These are phyloP conservation scores for Trypethelium eluteriae DNA, from an alignment of 495 filamentous ascomycete species.

Conservation along the genomic window DNA sequence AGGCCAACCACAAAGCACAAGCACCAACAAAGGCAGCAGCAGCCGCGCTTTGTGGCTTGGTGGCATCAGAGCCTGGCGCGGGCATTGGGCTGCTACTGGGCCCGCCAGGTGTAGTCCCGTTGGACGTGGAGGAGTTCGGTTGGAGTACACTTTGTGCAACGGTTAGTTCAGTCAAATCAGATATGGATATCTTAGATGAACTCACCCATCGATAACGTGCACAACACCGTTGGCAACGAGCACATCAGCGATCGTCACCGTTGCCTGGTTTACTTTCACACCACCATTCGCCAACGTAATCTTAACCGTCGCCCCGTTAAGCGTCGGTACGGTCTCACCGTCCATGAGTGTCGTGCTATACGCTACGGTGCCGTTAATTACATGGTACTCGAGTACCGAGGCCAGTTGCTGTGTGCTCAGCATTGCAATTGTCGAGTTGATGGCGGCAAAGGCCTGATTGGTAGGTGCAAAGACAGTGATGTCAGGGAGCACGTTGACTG, in stretches of 20 bases:
- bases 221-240: conserved; percentile 60
- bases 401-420: conserved; percentile 43
- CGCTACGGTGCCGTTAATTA: conserved; percentile 45
- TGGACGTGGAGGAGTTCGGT: not conserved
- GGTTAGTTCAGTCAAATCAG: not conserved
- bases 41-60: not conserved
- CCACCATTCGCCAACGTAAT: conserved; percentile 43
- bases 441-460: conserved; percentile 54
- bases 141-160: not conserved
- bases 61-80: not conserved
- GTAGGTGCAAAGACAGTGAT: conserved; percentile 57
- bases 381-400: conserved; percentile 50
- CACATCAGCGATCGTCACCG: conserved; percentile 51
- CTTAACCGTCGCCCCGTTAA: conserved; percentile 44
- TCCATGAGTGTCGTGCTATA: conserved; percentile 45
- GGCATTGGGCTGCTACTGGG: not conserved
- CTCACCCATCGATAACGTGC: conserved; percentile 49
- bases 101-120: not conserved
- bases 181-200: not conserved
- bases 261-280: conserved; percentile 49
- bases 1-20: conserved; percentile 6
- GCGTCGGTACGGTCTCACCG: conserved; percentile 40
- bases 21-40: not conserved
- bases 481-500: conserved; percentile 39
- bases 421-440: conserved; percentile 45